Base-by-base conservation (phyloP, 129 eudicot species). In the Chrysanthemum lavandulifolium region DNA sequence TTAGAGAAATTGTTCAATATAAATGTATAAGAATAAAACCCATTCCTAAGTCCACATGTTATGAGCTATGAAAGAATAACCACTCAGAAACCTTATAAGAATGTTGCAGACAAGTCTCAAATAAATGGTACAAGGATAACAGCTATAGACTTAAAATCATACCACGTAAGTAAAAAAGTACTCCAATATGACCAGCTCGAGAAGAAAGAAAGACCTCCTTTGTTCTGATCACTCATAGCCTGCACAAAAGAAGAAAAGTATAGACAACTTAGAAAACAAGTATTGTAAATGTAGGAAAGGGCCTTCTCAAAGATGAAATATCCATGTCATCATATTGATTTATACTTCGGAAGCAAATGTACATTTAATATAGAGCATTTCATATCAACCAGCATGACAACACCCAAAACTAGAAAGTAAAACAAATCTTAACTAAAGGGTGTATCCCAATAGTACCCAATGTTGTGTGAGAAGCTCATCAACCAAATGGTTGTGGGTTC, bases 161-260 rank as follows among this genome's bases (percentile, higher is more conserved):
- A 93, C 98, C 97, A 89, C 49, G 98, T 89, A 40, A 93, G 95
- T 71, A 89, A 74, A 75, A 93, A 93, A 51, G 98, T 89, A 69
- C 98, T 93, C 98, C 98, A 93, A 79, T 93, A 93, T 52, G 96
- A 89, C 95, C 91, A 90, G 68, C 86, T 87, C 97, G 96, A 93
- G 71, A 87, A 89, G 92, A 93, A 82, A 77, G 90, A 86, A 51
- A 93, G 61, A 15, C 85, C 95, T 58, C 81, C 73, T 43, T 77
- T 80, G 14, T 82, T 81, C 69, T 82, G 84, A 57, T 74, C 76
- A 36, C 74, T 74, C 69, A 87, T 79, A 52, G 98, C 85, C 96
- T 92, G 95, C 82, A 85, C 6, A 62, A 64, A 16, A 71, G 40
- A 73, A 72, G 55, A 66, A 27, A 11, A 10, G 40, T 6, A 18